These are phyloP conservation scores for Tricholoma flavovirens DNA, from an alignment of 768 basidiomycete genomes.

Conservation along the genomic window DNA sequence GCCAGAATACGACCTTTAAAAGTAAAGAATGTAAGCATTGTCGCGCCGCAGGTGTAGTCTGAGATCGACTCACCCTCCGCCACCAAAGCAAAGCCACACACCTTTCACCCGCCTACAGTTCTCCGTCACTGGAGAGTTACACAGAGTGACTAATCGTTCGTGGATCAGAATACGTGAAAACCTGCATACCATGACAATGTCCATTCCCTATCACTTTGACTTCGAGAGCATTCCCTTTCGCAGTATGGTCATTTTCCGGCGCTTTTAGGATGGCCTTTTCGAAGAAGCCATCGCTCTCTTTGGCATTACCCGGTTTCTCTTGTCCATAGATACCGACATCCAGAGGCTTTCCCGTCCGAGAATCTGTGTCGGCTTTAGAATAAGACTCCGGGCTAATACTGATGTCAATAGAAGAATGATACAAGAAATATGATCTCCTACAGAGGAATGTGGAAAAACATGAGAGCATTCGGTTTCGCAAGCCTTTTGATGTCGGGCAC, in stretches of 20 bases:
- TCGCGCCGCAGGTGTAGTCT: neutral
- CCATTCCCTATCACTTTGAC: slow-evolving; percentile 90
- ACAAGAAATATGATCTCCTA: slow-evolving; percentile 28
- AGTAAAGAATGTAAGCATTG: neutral
- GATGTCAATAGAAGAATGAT: neutral
- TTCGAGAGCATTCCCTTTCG: slow-evolving; percentile 46
- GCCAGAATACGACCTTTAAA: slow-evolving; percentile 69
- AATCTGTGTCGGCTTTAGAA: slow-evolving; percentile 57
- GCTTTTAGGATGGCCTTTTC: slow-evolving; percentile 72
- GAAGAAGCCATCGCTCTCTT: slow-evolving; percentile 77
- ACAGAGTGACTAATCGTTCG: neutral
- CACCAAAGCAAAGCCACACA: slow-evolving; percentile 90
- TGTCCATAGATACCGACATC: slow-evolving; percentile 62
- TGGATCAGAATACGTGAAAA: neutral
- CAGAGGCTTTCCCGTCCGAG: slow-evolving; percentile 52
- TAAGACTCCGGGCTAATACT: slow-evolving; percentile 67
- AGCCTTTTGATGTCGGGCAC: slow-evolving; percentile 49
- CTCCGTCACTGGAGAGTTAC: slow-evolving; percentile 60
- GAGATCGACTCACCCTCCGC: slow-evolving; percentile 56
- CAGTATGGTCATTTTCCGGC: slow-evolving; percentile 60
- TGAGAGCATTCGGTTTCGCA: slow-evolving; percentile 91
- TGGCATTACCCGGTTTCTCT: slow-evolving; percentile 58
- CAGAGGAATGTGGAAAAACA: slow-evolving; percentile 99
- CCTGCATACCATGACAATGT: slow-evolving; percentile 67
- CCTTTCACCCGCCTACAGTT: slow-evolving; percentile 81